These are phyloP conservation scores for Ophiostoma australiae DNA, from an alignment of 2,329 filamentous ascomycete genomes.

Conservation along the genomic window DNA sequence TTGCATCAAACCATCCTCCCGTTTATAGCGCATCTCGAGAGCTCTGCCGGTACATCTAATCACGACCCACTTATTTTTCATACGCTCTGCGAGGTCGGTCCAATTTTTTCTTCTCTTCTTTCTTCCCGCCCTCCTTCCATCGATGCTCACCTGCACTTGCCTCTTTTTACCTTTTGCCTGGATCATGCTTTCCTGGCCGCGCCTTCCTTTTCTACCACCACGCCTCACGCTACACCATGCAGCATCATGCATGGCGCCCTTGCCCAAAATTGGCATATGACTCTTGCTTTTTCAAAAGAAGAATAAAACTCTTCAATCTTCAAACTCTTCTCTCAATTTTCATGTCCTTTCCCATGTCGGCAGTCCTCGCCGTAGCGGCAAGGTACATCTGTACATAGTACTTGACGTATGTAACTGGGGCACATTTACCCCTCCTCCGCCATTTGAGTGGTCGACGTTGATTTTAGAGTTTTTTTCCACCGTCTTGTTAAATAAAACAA, in stretches of 20 bases:
- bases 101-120: conserved; percentile 17
- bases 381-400: neutral
- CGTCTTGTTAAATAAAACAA: neutral
- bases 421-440: neutral
- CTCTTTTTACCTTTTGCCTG: neutral
- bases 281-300: conserved; percentile 15
- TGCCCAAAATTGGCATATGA: neutral
- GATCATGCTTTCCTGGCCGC: neutral
- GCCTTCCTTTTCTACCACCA: neutral
- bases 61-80: conserved; percentile 5
- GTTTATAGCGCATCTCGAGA: conserved; percentile 11
- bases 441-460: conserved; percentile 3
- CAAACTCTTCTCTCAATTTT: neutral
- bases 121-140: conserved; percentile 10
- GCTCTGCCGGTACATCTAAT: conserved; percentile 16
- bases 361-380: neutral
- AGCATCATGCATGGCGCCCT: no score
- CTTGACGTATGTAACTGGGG: conserved; percentile 1
- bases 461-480: conserved; percentile 6
- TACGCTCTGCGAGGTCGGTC: conserved; percentile 20
- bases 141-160: neutral
- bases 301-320: neutral
- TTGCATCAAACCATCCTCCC: conserved; percentile 4
- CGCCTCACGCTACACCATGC: neutral
- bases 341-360: neutral